Conservation (phyloP, 306 rosid genomes). For the Lathyrus sativus region DNA sequence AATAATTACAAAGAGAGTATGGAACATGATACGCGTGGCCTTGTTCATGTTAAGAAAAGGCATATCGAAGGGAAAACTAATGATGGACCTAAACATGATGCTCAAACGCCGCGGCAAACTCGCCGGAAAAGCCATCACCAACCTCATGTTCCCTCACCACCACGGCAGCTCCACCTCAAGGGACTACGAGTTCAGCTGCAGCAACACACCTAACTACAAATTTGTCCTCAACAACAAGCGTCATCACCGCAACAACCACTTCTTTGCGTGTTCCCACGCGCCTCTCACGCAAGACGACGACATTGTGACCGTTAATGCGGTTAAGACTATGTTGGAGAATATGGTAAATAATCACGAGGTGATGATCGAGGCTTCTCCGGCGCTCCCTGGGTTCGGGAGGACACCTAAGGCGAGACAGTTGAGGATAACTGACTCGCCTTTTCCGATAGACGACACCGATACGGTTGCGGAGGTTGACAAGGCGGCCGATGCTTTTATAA, state of each 20-base stretch:
- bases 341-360: conserved; percentile 40
- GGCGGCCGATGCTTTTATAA: conserved; percentile 83
- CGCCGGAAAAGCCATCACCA: conserved; percentile 76
- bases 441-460: conserved; percentile 52
- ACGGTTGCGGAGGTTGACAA: conserved; percentile 59
- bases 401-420: conserved; percentile 69
- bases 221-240: conserved; percentile 47
- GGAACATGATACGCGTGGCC: conserved; percentile 65
- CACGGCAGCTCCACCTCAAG: conserved; percentile 38
- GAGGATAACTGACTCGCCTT: conserved; percentile 96
- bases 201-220: conserved; percentile 64
- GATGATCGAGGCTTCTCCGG: conserved; percentile 53
- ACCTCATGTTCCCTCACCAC: conserved; percentile 66
- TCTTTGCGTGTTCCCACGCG: conserved; percentile 64
- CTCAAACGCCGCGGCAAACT: conserved; percentile 85
- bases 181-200: conserved; percentile 94
- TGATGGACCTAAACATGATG: conserved; percentile 65
- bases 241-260: conserved; percentile 46
- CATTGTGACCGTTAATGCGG: conserved; percentile 36
- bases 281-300: conserved; percentile 65
- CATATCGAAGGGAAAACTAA: conserved; percentile 67
- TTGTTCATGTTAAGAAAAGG: conserved; percentile 78
- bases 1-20: conserved; percentile 54
- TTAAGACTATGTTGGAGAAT: conserved; percentile 52
- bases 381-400: conserved; percentile 51